phyloP scores from a whole-genome alignment of 2,329 filamentous ascomycete species.

The Fusarium setosum region DNA sequence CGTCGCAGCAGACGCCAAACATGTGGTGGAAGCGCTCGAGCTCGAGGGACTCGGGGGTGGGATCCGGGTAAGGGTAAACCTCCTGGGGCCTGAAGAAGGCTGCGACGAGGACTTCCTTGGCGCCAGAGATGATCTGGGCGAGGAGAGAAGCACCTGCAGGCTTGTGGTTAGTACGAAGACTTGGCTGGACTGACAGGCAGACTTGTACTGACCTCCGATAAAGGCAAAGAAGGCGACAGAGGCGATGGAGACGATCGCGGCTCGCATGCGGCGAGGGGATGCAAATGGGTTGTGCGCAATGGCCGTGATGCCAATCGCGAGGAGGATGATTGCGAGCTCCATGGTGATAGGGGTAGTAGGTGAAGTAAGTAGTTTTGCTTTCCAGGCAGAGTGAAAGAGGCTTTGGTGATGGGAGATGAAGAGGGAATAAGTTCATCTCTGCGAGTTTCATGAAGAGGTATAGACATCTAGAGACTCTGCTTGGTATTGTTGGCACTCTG shows the following conservation, averaged over 20 bases:
- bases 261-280: not conserved
- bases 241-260: not conserved
- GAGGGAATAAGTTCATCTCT: too few relatives aligned
- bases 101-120: too few relatives aligned
- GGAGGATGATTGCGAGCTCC: not conserved
- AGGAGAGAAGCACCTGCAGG: constrained; percentile 9
- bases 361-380: not conserved
- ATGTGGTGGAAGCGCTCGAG: too few relatives aligned
- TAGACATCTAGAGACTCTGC: too few relatives aligned
- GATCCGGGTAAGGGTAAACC: too few relatives aligned
- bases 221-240: not conserved
- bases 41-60: too few relatives aligned
- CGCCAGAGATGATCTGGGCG: not conserved
- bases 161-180: not conserved
- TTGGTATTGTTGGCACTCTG: too few relatives aligned
- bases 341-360: not conserved
- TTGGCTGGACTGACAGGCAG: not conserved
- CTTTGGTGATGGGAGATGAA: too few relatives aligned
- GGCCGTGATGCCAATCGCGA: not conserved
- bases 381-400: not conserved
- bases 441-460: too few relatives aligned
- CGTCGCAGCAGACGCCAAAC: too few relatives aligned
- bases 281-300: not conserved
- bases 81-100: too few relatives aligned
- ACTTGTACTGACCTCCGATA: not conserved